phyloP scores from a whole-genome alignment of 192 early-diverging fungal species.

The Gonapodya prolifera region DNA sequence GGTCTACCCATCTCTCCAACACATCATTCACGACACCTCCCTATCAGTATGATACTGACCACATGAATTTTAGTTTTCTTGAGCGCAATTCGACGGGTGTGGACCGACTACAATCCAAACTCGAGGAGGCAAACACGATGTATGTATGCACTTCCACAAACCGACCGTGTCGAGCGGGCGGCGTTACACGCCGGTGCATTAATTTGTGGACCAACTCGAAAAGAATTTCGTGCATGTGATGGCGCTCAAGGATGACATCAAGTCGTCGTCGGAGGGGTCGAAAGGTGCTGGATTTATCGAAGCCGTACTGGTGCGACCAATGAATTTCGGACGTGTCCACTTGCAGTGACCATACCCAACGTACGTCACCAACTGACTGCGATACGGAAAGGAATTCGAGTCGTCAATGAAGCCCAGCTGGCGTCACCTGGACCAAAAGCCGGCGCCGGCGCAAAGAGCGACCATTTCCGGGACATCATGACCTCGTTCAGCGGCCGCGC shows the following conservation, averaged over 20 bases:
- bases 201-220: conserved; percentile 1
- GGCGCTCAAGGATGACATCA: conserved; percentile 3
- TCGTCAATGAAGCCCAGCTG: neutral
- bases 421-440: neutral
- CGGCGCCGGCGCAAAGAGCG: neutral
- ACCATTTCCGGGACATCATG: neutral
- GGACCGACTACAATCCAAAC: too few relatives aligned
- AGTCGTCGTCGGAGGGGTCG: neutral
- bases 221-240: neutral
- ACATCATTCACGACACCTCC: too few relatives aligned
- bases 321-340: too few relatives aligned
- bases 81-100: too few relatives aligned
- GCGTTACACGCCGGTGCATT: neutral
- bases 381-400: neutral
- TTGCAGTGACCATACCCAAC: neutral
- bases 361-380: neutral
- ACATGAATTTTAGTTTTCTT: too few relatives aligned
- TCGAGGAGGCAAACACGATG: too few relatives aligned
- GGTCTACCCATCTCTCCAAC: too few relatives aligned
- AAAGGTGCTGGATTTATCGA: too few relatives aligned
- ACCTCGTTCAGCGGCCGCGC: neutral
- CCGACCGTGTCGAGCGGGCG: neutral
- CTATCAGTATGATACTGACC: too few relatives aligned
- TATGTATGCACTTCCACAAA: neutral
- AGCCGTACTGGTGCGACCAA: too few relatives aligned